Evolutionary conservation across 805 yeast genomes (phyloP), one percentile per base, ranked within the genome.

Genomic region (Candida sonorensis): DNA sequence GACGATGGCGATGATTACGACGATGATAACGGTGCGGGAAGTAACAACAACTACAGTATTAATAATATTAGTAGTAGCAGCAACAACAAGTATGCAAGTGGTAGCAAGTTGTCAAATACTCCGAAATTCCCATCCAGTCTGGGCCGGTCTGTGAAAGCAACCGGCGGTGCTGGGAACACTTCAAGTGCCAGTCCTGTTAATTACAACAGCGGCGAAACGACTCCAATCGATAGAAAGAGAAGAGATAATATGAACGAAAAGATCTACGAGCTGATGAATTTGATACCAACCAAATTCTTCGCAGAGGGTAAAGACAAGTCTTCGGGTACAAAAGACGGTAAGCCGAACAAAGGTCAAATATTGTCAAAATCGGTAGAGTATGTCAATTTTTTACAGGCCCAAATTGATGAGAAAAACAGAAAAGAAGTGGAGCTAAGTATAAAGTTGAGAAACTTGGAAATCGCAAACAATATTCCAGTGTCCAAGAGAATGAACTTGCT

Each of bases 301-400:
- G 51, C 58, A 9, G 71, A 69, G 11, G 48, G 48, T 9, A 56
- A 55, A 25, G 70, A 61, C 17, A 68, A 66, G 41, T 69, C 74
- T 3, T 64, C 74, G 5, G 90, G 90, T 0, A 81, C 90, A 1
- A 81, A 78, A 41, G 90, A 81, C 46, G 92, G 90, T 2, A 81
- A 80, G 44, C 94, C 94, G 0, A 82, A 81, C 49, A 83, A 83
- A 57, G 94, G 94, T 2, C 90, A 81, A 51, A 81, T 83, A 2
- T 60, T 83, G 37, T 71, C 84, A 7, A 81, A 79, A 48, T 72
- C 85, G 0, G 87, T 82, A 3, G 87, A 80, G 40, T 82, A 81
- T 47, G 72, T 83, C 26, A 76, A 72, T 37, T 60, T 59, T 38
- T 55, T 84, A 22, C 94, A 84, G 51, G 76, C 73, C 38, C 64